Evolutionary conservation across 129 eudicot species (phyloP), one percentile per base, ranked within the genome.

Genomic region (Pittosporum tobira): DNA sequence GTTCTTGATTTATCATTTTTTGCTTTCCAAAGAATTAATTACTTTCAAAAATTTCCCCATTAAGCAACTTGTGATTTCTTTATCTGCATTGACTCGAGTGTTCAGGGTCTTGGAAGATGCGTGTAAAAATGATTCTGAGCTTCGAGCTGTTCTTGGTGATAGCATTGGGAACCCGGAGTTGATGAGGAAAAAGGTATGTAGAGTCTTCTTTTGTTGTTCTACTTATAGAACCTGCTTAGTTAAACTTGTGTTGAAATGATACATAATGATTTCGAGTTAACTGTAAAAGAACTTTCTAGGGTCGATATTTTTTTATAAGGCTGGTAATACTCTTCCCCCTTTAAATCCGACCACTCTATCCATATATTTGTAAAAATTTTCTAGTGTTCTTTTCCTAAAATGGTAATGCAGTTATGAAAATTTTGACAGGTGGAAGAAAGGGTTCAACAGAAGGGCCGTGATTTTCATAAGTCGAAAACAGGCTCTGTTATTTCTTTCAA

Each of bases 51-150:
- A 5, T n/a, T 51, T 20, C 51, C 26, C 14, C 14, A 28, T 6
- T 18, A 29, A 30, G 43, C 45, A 60, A 38, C 19, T 45, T 53
- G 53, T 1, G 18, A 40, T n/a, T 46, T 21, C 13, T 54, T 46
- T 48, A n/a, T 4, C 34, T 65, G 51, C 45, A 60, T 43, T 50
- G 27, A 10, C 64, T 29, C 24, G n/a, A n/a, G 23, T 42, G 53
- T 74, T 60, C 69, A 90, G 97, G 75, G 97, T 90, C 13, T 71
- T 90, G 76, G 97, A 90, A 73, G 81, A 90, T 76, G 95, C 97
- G 18, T 85, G 95, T 15, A 80, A 59, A 67, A 63, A 76, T 72
- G 95, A 90, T 74, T 43, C 63, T 7, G 97, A 90, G 68, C 87
- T 90, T 16, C 73, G 97, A 49, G 89, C 86, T 56, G 94, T 90